Evolutionary conservation across 441 rosid genomes (phyloP), one percentile per base, ranked within the genome.

Genomic region (Populus hybrid): DNA sequence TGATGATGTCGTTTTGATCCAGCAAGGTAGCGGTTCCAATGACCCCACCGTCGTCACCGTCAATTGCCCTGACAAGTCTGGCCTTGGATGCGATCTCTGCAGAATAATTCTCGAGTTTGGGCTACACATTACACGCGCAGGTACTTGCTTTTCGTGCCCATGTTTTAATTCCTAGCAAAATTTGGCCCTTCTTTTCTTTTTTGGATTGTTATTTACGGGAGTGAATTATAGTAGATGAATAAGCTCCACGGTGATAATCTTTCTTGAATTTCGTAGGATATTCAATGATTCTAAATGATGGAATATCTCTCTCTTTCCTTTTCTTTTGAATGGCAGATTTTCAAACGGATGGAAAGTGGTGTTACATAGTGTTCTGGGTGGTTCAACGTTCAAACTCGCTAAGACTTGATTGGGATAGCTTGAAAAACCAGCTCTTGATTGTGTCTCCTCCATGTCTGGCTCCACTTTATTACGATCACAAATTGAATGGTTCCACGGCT

Each of bases 291-390:
- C n/a, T 74, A 50, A 50, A 50, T 50, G 57, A 50, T 50, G 57
- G 20, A 50, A 50, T 50, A 1, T 50, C 57, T 14, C 20, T 14
- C 46, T 38, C 57, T 50, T 2, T 14, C 57, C 6, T 50, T 14
- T 50, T 50, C 59, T 0, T 66, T 77, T 64, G 6, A n/a, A 34
- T 65, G 53, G 72, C 84, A 93, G 98, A 94, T 86, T 86, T 94
- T 77, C 90, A 98, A 67, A 93, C 97, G 0, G 99, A 93, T 88
- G 98, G 97, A 71, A 87, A 81, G 80, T 94, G 97, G 97, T 94
- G 95, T 77, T 93, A 87, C 83, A 78, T 94, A 57, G 91, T 94
- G 2, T 85, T 94, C 66, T 94, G 98, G 98, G 97, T 93, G 75
- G 82, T 88, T 79, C 94, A 93, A 34, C 81, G 77, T 71, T 84